Conservation (phyloP, 2,329 filamentous ascomycete species). For the Venturia oleaginea region DNA sequence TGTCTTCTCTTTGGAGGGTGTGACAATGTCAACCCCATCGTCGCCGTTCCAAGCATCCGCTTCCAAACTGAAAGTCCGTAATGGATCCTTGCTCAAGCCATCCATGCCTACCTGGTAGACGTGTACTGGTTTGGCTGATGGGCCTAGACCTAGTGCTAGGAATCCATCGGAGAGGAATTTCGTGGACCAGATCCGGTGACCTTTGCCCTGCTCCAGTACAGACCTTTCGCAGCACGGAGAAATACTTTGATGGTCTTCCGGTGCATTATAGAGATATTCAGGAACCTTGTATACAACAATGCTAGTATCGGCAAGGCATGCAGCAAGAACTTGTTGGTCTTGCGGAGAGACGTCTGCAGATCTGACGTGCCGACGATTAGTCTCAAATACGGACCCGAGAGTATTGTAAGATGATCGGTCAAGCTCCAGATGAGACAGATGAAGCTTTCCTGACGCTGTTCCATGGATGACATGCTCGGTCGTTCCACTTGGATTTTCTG, state of each 20-base stretch:
- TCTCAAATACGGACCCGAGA: constrained; percentile 8
- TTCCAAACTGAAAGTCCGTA: constrained; percentile 32
- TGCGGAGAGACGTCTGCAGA: constrained; percentile 39
- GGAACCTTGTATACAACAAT: constrained; percentile 21
- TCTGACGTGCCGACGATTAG: constrained; percentile 27
- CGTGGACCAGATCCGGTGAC: constrained; percentile 36
- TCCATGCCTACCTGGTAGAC: constrained; percentile 42
- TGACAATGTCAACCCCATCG: constrained; percentile 19
- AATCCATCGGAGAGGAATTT: constrained; percentile 42
- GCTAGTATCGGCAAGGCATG: constrained; percentile 38
- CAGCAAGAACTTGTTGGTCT: constrained; percentile 38
- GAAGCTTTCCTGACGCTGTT: constrained; percentile 46
- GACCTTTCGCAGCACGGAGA: constrained; percentile 1
- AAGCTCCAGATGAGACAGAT: constrained; percentile 25
- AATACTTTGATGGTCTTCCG: constrained; percentile 4
- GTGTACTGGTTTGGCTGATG: constrained; percentile 34
- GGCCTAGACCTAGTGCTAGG: constrained; percentile 43
- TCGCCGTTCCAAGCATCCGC: constrained; percentile 18
- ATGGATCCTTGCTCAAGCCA: constrained; percentile 30
- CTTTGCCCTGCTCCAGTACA: not conserved
- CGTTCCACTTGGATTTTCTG: constrained; percentile 21
- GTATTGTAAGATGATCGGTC: constrained; percentile 17
- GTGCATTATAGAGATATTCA: constrained; percentile 7
- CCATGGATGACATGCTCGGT: constrained; percentile 44
- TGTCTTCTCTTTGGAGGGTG: constrained; percentile 25